phyloP scores from a whole-genome alignment of 257 asterid species.

The Fraxinus cuspidata region DNA sequence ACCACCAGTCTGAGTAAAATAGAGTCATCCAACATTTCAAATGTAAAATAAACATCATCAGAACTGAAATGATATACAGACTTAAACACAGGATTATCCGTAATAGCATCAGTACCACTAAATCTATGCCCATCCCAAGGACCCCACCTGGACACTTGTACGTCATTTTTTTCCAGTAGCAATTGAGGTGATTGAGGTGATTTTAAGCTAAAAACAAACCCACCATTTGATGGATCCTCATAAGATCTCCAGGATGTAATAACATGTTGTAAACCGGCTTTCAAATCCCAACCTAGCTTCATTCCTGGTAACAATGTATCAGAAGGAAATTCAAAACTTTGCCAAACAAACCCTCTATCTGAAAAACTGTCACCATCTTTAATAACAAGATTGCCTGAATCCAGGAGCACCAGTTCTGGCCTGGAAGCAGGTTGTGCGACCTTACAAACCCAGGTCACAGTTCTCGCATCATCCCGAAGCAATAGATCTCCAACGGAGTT shows the following conservation, averaged over 20 bases:
- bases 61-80: conserved; percentile 16
- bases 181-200: conserved; percentile 36
- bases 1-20: conserved; percentile 33
- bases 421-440: background rate
- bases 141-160: conserved; percentile 40
- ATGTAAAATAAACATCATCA: conserved; percentile 32
- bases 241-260: conserved; percentile 46
- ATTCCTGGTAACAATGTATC: conserved; percentile 58
- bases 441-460: background rate
- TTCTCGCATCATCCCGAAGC: conserved; percentile 18
- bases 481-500: conserved; percentile 17
- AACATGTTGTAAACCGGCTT: conserved; percentile 11
- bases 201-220: conserved; percentile 35
- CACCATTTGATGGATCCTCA: conserved; percentile 41
- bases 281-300: conserved; percentile 53
- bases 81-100: conserved; percentile 24
- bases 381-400: conserved; percentile 42
- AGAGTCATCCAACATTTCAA: conserved; percentile 27
- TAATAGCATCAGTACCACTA: conserved; percentile 29
- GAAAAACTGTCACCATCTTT: background rate
- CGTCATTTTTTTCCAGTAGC: conserved; percentile 20
- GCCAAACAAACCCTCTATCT: conserved; percentile 35
- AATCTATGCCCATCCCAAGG: conserved; percentile 46
- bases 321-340: conserved; percentile 43
- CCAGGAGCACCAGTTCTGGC: conserved; percentile 35